phyloP scores from a whole-genome alignment of 2,329 filamentous ascomycete genomes.

The Aspergillus fumigatus region DNA sequence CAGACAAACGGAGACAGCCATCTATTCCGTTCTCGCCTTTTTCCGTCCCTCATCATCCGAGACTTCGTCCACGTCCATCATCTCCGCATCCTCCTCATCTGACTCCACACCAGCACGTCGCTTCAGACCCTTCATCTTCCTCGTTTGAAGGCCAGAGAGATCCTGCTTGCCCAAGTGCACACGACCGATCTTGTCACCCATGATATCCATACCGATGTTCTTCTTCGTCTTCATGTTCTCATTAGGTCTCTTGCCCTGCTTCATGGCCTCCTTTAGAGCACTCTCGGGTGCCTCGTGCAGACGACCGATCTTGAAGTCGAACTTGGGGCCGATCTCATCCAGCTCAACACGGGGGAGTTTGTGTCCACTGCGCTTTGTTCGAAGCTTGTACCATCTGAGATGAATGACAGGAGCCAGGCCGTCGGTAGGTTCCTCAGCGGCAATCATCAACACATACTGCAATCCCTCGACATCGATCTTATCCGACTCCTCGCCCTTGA shows the following conservation, averaged over 20 bases:
- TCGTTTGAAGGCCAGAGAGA: conserved; percentile 78
- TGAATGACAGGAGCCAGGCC: conserved; percentile 46
- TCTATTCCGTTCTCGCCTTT: conserved; percentile 28
- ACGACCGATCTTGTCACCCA: conserved; percentile 94
- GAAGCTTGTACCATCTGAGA: conserved; percentile 78
- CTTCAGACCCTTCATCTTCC: conserved; percentile 99
- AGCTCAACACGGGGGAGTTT: conserved; percentile 86
- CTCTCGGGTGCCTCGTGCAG: conserved; percentile 71
- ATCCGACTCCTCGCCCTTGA: conserved; percentile 73
- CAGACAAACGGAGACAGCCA: conserved; percentile 18
- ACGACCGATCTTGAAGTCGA: conserved; percentile 85
- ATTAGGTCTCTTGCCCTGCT: conserved; percentile 65
- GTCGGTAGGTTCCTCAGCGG: conserved; percentile 60
- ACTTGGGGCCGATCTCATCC: conserved; percentile 90
- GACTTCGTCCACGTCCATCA: conserved; percentile 42
- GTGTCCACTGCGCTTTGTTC: conserved; percentile 80
- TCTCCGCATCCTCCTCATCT: conserved; percentile 50
- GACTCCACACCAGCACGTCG: conserved; percentile 62
- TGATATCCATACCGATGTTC: conserved; percentile 85
- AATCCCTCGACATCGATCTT: conserved; percentile 93
- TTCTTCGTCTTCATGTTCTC: conserved; percentile 70
- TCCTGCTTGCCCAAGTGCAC: conserved; percentile 91
- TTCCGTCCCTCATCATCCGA: conserved; percentile 34
- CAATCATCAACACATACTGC: conserved; percentile 82
- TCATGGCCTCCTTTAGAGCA: conserved; percentile 85